Evolutionary conservation across 2,329 filamentous ascomycete species (phyloP).

Genomic region (Pseudopyricularia javanii): DNA sequence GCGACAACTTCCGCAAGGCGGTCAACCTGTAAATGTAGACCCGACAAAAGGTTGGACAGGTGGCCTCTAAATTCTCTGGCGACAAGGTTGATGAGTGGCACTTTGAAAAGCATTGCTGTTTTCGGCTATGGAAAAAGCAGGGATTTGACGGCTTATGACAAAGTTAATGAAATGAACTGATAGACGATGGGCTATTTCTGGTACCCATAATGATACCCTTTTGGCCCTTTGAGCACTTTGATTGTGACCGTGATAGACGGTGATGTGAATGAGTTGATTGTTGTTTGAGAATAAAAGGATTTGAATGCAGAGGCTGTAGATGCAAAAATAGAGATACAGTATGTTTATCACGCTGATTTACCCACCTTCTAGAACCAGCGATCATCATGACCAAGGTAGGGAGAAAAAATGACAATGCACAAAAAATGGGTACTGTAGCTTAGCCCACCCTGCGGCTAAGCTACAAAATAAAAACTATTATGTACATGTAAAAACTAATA

Average conservation of each 20-base stretch:
- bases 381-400: no score
- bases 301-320: no score
- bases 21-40: slow-evolving; percentile 62
- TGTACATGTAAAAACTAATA: no score
- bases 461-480: no score
- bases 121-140: neutral
- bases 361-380: no score
- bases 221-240: neutral
- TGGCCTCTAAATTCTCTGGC: neutral
- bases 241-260: neutral
- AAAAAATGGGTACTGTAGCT: no score
- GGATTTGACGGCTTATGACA: slow-evolving; percentile 1
- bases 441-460: no score
- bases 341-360: no score
- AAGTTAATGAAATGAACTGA: slow-evolving; percentile 1
- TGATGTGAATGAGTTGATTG: no score
- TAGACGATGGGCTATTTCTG: neutral
- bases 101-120: neutral
- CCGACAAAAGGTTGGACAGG: no score
- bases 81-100: neutral
- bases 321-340: no score
- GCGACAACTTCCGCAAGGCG: slow-evolving; percentile 79
- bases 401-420: no score
- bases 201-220: neutral
- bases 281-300: neutral